phyloP scores from a whole-genome alignment of 768 basidiomycete species.

The Russula virescens region DNA sequence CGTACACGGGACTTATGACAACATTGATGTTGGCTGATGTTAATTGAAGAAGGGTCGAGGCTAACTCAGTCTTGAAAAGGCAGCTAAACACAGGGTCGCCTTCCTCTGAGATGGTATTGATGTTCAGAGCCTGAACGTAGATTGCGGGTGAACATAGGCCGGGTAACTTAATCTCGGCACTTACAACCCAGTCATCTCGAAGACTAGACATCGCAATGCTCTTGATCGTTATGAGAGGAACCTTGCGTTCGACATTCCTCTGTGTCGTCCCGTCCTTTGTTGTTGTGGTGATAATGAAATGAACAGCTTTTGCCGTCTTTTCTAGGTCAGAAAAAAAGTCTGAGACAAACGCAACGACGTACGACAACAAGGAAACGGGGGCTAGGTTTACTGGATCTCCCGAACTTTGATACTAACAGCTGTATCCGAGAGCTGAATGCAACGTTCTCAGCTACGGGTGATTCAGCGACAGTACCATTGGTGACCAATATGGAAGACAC shows the following conservation, averaged over 20 bases:
- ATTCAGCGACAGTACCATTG: neutral
- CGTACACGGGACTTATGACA: conserved; percentile 72
- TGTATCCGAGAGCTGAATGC: conserved; percentile 81
- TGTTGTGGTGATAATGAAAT: conserved; percentile 59
- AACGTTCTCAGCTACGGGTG: conserved; percentile 60
- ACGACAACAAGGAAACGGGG: conserved; percentile 90
- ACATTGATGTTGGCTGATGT: conserved; percentile 74
- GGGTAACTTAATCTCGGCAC: conserved; percentile 22
- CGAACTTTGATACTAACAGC: conserved; percentile 76
- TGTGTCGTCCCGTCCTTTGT: conserved; percentile 53
- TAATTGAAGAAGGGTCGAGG: conserved; percentile 71
- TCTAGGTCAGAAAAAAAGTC: conserved; percentile 1
- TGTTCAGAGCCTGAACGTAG: conserved; percentile 61
- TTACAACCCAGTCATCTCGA: conserved; percentile 92
- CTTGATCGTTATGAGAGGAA: conserved; percentile 83
- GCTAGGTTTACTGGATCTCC: conserved; percentile 84
- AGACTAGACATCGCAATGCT: conserved; percentile 82
- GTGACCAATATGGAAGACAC: conserved; percentile 25
- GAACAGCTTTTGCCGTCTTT: conserved; percentile 80
- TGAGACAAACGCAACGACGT: conserved; percentile 31
- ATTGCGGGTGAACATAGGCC: neutral
- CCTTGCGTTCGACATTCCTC: conserved; percentile 75
- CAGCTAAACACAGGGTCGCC: conserved; percentile 91
- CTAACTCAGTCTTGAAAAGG: conserved; percentile 93
- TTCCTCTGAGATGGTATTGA: conserved; percentile 70